A percentile compares a stretch with the other conserved stretches of the same genome.
Conservation (phyloP, 495 filamentous ascomycete genomes). For the Aspergillus saccharolyticus region DNA sequence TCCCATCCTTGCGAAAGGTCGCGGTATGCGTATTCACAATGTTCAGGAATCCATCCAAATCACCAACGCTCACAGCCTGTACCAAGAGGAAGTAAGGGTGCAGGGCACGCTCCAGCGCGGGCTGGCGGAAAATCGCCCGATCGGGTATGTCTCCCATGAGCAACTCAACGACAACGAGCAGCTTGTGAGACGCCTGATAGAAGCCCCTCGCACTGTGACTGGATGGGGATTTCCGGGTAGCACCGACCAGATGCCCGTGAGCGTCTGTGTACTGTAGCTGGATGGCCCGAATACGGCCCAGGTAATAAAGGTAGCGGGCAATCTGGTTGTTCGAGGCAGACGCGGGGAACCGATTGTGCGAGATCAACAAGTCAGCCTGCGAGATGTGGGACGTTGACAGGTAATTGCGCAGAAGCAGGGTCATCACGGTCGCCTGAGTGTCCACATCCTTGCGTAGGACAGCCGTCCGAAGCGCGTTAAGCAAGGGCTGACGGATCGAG, state of each 20-base stretch:
- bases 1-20: slow-evolving; percentile 87
- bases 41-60: slow-evolving; percentile 84
- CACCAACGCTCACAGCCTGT: slow-evolving; percentile 90
- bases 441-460: slow-evolving; percentile 94
- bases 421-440: slow-evolving; percentile 91
- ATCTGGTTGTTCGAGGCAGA: slow-evolving; percentile 97
- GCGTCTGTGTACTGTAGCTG: slow-evolving; percentile 95
- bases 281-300: slow-evolving; percentile 92
- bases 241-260: slow-evolving; percentile 86
- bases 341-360: slow-evolving; percentile 88
- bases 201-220: slow-evolving; percentile 86
- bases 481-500: slow-evolving; percentile 75
- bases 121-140: slow-evolving; percentile 83
- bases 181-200: slow-evolving; percentile 89
- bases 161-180: slow-evolving; percentile 89
- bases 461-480: slow-evolving; percentile 85
- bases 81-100: slow-evolving; percentile 90
- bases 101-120: slow-evolving; percentile 76
- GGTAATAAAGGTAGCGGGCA: slow-evolving; percentile 90
- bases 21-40: slow-evolving; percentile 73
- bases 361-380: slow-evolving; percentile 91
- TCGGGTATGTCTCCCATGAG: slow-evolving; percentile 99
- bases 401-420: slow-evolving; percentile 91
- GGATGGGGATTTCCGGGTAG: slow-evolving; percentile 89
- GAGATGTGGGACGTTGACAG: slow-evolving; percentile 93